A percentile compares a stretch with the other conserved stretches of the same genome.
Evolutionary conservation across 106 monocot species (phyloP).

Genomic region (Allium cepa): DNA sequence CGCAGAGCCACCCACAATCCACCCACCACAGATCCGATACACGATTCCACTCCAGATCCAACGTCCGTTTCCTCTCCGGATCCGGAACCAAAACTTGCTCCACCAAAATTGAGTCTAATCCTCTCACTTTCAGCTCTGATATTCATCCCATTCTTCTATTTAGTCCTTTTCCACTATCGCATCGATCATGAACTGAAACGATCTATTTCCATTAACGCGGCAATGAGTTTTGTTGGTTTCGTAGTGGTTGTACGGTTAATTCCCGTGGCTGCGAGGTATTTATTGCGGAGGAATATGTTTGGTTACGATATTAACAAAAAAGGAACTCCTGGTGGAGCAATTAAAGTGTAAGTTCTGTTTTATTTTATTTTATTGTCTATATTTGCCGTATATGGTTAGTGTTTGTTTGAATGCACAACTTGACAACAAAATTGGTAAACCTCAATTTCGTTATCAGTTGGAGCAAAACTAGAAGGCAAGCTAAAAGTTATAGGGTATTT

Average conservation of each 20-base stretch:
- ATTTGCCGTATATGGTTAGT: no score
- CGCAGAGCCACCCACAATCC: constrained; percentile 6
- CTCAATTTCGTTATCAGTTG: no score
- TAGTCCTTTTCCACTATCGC: constrained; percentile 52
- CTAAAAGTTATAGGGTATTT: no score
- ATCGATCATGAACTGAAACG: constrained; percentile 49
- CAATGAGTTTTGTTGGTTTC: constrained; percentile 79
- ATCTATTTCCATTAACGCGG: constrained; percentile 57
- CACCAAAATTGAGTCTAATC: constrained; percentile 56
- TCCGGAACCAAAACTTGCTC: constrained; percentile 19
- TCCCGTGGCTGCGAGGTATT: constrained; percentile 75
- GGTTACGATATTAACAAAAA: constrained; percentile 97
- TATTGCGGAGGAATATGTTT: constrained; percentile 62
- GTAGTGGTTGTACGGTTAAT: constrained; percentile 40
- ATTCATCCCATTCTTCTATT: constrained; percentile 56
- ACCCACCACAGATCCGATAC: not conserved
- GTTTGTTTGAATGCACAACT: no score
- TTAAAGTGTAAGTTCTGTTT: constrained; percentile 73
- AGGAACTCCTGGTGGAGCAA: constrained; percentile 58
- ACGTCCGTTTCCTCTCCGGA: not conserved
- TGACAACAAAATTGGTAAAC: no score
- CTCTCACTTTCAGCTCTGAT: constrained; percentile 22
- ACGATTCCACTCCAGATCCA: not conserved
- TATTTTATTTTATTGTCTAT: not conserved
- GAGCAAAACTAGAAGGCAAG: no score